These are phyloP conservation scores for Adenanthera pavonina DNA, from an alignment of 306 rosid species.

Conservation along the genomic window DNA sequence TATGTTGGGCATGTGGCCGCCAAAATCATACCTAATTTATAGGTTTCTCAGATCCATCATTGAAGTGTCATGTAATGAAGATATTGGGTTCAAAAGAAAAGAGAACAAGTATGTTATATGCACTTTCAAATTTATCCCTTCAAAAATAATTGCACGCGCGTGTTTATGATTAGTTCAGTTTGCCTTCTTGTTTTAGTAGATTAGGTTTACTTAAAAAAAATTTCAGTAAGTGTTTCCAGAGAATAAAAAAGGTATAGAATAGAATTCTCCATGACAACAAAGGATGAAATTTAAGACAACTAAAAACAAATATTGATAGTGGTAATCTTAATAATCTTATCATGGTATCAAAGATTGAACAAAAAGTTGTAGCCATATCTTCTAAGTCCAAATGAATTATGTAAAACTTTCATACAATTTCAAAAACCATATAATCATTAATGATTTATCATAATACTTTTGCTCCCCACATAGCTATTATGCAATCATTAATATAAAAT, in stretches of 20 bases:
- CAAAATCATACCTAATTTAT: not conserved
- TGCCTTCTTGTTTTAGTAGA: not conserved
- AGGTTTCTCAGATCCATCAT: constrained; percentile 19
- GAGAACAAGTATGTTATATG: not conserved
- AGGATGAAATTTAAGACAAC: not conserved
- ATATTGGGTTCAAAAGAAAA: not conserved
- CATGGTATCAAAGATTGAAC: not conserved
- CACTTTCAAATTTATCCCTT: too few species aligned
- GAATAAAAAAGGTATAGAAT: not conserved
- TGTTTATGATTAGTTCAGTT: not conserved
- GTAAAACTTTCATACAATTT: not conserved
- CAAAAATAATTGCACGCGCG: not conserved
- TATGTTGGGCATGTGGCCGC: not conserved
- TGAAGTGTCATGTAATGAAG: not conserved
- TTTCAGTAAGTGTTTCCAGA: not conserved
- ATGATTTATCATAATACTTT: constrained; percentile 4
- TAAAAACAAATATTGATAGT: not conserved
- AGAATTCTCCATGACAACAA: not conserved
- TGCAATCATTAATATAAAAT: not conserved
- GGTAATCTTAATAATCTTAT: not conserved
- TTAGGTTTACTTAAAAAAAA: not conserved
- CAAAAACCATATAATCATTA: not conserved
- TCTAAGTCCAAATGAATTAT: not conserved
- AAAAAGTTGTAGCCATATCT: constrained; percentile 17
- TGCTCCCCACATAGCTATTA: not conserved